These are phyloP conservation scores for Phaeophleospora eucalypticola DNA, from an alignment of 2,329 filamentous ascomycete species.

Conservation along the genomic window DNA sequence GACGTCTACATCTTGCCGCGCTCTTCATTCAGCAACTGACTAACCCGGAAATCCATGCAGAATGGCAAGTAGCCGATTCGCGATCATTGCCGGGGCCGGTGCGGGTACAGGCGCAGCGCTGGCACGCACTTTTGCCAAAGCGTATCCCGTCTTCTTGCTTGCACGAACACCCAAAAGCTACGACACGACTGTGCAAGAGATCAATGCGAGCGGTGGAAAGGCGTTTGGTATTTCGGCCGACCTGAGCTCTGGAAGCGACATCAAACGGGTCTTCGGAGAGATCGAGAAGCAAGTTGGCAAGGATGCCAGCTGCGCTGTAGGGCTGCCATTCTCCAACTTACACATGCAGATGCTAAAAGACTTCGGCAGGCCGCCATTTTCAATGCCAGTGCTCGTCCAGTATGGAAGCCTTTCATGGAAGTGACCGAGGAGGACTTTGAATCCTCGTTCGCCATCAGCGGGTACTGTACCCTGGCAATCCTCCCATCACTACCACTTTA, in stretches of 20 bases:
- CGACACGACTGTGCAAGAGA: slow-evolving; percentile 61
- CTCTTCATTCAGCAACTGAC: background rate
- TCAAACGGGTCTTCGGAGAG: slow-evolving; percentile 56
- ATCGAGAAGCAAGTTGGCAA: slow-evolving; percentile 56
- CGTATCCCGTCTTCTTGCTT: slow-evolving; percentile 69
- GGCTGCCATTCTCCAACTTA: no score
- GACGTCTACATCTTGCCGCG: no score
- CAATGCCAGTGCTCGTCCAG: slow-evolving; percentile 59
- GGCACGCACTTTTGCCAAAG: slow-evolving; percentile 54
- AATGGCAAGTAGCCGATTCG: slow-evolving; percentile 25
- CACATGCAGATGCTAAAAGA: slow-evolving; percentile 41
- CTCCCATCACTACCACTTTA: no score
- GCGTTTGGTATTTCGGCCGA: slow-evolving; percentile 67
- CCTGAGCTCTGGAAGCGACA: slow-evolving; percentile 49
- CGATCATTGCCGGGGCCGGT: slow-evolving; percentile 66
- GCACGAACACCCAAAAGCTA: slow-evolving; percentile 63
- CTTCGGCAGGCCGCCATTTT: slow-evolving; percentile 70
- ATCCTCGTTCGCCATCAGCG: slow-evolving; percentile 45
- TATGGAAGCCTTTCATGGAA: slow-evolving; percentile 57
- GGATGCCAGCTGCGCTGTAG: slow-evolving; percentile 1
- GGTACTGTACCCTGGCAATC: slow-evolving; percentile 41
- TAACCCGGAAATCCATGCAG: background rate
- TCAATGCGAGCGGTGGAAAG: slow-evolving; percentile 60
- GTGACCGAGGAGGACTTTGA: slow-evolving; percentile 55
- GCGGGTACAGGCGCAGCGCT: slow-evolving; percentile 62